phyloP scores from a whole-genome alignment of 192 early-diverging fungal species.

The Entophlyctis luteolus region DNA sequence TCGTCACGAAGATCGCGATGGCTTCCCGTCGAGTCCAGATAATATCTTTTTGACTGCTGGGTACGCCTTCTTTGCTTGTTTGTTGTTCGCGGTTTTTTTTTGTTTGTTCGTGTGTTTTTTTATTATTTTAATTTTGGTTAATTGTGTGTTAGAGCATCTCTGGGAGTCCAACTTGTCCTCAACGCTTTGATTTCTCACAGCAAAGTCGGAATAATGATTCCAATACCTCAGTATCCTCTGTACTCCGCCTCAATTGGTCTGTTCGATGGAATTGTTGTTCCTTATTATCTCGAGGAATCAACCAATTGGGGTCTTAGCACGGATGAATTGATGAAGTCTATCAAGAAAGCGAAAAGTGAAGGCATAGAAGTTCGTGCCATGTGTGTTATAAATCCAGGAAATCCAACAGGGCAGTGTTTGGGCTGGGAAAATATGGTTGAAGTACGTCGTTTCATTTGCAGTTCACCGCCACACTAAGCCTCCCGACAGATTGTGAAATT shows the following conservation, averaged over 20 bases:
- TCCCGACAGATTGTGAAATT: slow-evolving; percentile 71
- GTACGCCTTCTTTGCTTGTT: neutral
- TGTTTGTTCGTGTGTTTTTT: neutral
- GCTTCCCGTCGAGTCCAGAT: slow-evolving; percentile 76
- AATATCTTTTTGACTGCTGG: slow-evolving; percentile 43
- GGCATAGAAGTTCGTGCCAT: slow-evolving; percentile 89
- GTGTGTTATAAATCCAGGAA: slow-evolving; percentile 97
- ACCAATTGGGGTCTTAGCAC: slow-evolving; percentile 72
- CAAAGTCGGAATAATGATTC: slow-evolving; percentile 95
- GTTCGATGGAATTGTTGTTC: slow-evolving; percentile 79
- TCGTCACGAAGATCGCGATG: slow-evolving; percentile 91
- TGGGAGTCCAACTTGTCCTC: slow-evolving; percentile 88
- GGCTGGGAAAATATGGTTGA: slow-evolving; percentile 77
- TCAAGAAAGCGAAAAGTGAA: slow-evolving; percentile 58
- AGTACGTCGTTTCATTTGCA: too few species aligned
- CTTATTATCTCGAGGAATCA: slow-evolving; percentile 89
- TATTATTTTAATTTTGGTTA: too few species aligned
- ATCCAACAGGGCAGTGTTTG: slow-evolving; percentile 93
- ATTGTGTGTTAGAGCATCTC: slow-evolving; percentile 66
- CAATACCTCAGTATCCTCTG: slow-evolving; percentile 97
- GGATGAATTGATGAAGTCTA: slow-evolving; percentile 60
- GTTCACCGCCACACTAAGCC: too few species aligned
- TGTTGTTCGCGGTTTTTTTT: slow-evolving; percentile 83
- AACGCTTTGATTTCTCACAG: slow-evolving; percentile 75
- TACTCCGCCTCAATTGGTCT: slow-evolving; percentile 90